These are phyloP conservation scores for Trichosporon sp. DNA, from an alignment of 1,284 basidiomycete species.

Conservation along the genomic window DNA sequence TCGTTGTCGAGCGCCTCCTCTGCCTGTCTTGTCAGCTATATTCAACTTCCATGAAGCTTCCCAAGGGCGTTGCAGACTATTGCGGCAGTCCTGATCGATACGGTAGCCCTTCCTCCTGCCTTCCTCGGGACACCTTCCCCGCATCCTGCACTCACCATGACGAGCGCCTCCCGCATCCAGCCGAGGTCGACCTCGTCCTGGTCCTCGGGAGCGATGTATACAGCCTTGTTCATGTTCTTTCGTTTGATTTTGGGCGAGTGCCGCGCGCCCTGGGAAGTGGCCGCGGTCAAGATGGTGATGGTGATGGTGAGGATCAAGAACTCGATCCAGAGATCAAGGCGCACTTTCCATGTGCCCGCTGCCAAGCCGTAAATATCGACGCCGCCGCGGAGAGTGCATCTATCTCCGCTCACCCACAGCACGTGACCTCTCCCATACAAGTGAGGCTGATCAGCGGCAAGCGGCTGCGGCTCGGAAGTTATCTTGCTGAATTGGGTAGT, in stretches of 20 bases:
- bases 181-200: constrained; percentile 39
- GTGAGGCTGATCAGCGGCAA: neutral
- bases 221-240: constrained; percentile 15
- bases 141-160: constrained; percentile 45
- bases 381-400: neutral
- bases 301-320: neutral
- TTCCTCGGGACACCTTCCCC: neutral
- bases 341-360: neutral
- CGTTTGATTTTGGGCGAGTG: neutral
- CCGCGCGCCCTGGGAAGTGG: too few relatives aligned
- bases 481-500: too few relatives aligned
- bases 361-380: neutral
- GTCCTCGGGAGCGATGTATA: constrained; percentile 42
- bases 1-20: constrained; percentile 72
- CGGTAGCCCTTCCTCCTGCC: neutral
- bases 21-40: constrained; percentile 37
- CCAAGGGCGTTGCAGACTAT: neutral
- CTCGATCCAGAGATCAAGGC: neutral
- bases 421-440: neutral
- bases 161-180: constrained; percentile 48
- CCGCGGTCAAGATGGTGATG: neutral
- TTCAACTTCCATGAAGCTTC: neutral
- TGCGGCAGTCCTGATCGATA: neutral
- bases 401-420: neutral
- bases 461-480: neutral